Conservation (phyloP, 192 early-diverging fungal genomes). For the Coemansia sp. region DNA sequence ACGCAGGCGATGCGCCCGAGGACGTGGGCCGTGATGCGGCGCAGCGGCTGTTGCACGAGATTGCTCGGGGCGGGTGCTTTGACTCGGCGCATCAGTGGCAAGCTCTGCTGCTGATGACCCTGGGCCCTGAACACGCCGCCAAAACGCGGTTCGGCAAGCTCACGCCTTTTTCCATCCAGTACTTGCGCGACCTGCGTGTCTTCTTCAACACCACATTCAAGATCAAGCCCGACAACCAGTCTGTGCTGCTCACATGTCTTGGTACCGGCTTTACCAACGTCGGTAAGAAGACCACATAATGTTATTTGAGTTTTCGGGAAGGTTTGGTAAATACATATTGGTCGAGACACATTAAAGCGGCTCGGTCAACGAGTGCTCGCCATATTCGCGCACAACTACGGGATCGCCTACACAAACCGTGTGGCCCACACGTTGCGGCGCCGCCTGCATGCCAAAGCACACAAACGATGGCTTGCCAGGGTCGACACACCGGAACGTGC, state of each 20-base stretch:
- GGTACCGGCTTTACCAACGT: slow-evolving; percentile 89
- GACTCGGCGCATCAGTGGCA: slow-evolving; percentile 89
- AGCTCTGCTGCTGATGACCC: slow-evolving; percentile 78
- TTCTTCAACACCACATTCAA: slow-evolving; percentile 94
- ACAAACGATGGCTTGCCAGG: slow-evolving; percentile 28
- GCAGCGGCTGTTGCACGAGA: slow-evolving; percentile 78
- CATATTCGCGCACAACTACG: slow-evolving; percentile 29
- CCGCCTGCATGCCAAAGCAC: slow-evolving; percentile 53
- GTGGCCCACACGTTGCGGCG: slow-evolving; percentile 24
- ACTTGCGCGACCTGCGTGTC: slow-evolving; percentile 81
- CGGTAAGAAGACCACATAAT: slow-evolving; percentile 74
- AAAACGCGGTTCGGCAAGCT: slow-evolving; percentile 84
- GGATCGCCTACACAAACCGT: slow-evolving; percentile 25
- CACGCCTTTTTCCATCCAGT: slow-evolving; percentile 90
- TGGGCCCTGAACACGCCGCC: slow-evolving; percentile 90
- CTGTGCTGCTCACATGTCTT: slow-evolving; percentile 80
- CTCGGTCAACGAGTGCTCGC: slow-evolving; percentile 34
- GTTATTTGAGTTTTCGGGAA: neutral
- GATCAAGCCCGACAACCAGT: slow-evolving; percentile 74
- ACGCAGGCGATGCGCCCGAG: slow-evolving; percentile 81
- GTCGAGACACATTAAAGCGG: slow-evolving; percentile 15
- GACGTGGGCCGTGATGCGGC: slow-evolving; percentile 81
- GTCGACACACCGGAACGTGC: slow-evolving; percentile 55
- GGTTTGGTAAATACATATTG: slow-evolving; percentile 18
- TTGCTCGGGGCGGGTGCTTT: slow-evolving; percentile 86